Conservation (phyloP, 2,329 filamentous ascomycete species). For the Simplicillium sp. region DNA sequence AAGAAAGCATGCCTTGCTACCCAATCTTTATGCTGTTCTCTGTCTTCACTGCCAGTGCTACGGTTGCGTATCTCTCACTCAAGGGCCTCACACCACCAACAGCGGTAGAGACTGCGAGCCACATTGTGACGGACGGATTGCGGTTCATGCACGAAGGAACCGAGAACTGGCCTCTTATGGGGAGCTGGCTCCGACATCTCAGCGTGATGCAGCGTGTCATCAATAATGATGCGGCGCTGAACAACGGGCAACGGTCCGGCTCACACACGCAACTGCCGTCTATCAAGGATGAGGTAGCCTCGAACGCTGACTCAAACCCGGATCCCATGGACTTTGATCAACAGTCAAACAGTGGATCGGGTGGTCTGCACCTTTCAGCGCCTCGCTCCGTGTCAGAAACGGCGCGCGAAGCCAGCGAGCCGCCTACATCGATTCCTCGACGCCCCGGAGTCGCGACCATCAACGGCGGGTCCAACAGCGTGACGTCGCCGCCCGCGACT, state of each 20-base stretch:
- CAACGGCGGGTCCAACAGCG: slow-evolving; percentile 43
- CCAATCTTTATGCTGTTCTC: slow-evolving; percentile 56
- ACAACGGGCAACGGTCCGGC: slow-evolving; percentile 21
- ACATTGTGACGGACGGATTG: slow-evolving; percentile 48
- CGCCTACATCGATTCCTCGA: slow-evolving; percentile 35
- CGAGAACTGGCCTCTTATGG: slow-evolving; percentile 49
- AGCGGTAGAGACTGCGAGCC: slow-evolving; percentile 45
- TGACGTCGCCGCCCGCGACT: slow-evolving; percentile 9
- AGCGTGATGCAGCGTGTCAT: slow-evolving; percentile 53
- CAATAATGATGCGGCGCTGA: slow-evolving; percentile 37
- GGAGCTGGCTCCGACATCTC: slow-evolving; percentile 50
- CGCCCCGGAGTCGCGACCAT: slow-evolving; percentile 49
- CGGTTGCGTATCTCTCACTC: slow-evolving; percentile 52
- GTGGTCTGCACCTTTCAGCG: slow-evolving; percentile 18
- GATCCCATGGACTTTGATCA: slow-evolving; percentile 52
- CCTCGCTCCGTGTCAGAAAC: slow-evolving; percentile 27
- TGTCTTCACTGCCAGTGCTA: slow-evolving; percentile 51
- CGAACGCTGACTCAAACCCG: slow-evolving; percentile 43
- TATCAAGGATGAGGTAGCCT: slow-evolving; percentile 45
- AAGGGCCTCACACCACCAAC: slow-evolving; percentile 49
- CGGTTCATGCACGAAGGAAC: slow-evolving; percentile 50
- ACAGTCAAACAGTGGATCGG: slow-evolving; percentile 13
- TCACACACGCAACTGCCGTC: slow-evolving; percentile 17
- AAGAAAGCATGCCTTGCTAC: slow-evolving; percentile 49
- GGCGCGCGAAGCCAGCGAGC: slow-evolving; percentile 42